Evolutionary conservation across 352 stramenopile genomes (phyloP), one percentile per base, ranked within the genome.

Genomic region (Peronospora destructor): DNA sequence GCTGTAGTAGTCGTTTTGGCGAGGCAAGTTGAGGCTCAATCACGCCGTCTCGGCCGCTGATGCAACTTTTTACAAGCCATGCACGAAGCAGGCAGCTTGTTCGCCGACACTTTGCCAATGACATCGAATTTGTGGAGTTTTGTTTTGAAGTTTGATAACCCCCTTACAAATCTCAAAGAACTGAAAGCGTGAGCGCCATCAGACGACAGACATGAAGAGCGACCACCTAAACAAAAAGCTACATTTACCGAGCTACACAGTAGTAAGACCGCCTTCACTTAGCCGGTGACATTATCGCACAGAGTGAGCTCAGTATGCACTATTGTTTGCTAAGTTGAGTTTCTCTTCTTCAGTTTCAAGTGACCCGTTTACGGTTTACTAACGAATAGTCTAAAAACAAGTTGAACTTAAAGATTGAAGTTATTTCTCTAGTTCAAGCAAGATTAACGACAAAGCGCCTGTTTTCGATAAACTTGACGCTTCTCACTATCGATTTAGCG

Each of bases 371-470:
- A 29, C 28, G 36, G 11, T 10, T 30, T 19, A 17, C 2, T 17
- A 43, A 29, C 16, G 37, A 29, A 30, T 26, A 9, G 19, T 28
- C 21, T 43, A 46, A 46, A 37, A 46, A 32, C 56, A n/a, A 29
- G 35, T 68, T 68, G 63, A 71, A 71, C 49, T 71, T 69, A 36
- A 58, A 57, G 34, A 51, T 51, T 57, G 49, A 57, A 57, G 49
- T 51, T 49, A 14, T 35, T 28, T 6, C 7, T 11, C 26, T 49
- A 49, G 42, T 37, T 30, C 21, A 38, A 49, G 12, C 25, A 35
- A 35, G 40, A 14, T 10, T 14, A 42, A 42, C 14, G 14, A 3
- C 13, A 23, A 6, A 23, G 12, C 34, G 45, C 29, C 23, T 26
- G 23, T 26, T 26, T 26, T 26, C 23, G 23, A 26, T 6, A 36